Evolutionary conservation across 2,329 filamentous ascomycete genomes (phyloP).

Genomic region (Epichloe aotearoae): DNA sequence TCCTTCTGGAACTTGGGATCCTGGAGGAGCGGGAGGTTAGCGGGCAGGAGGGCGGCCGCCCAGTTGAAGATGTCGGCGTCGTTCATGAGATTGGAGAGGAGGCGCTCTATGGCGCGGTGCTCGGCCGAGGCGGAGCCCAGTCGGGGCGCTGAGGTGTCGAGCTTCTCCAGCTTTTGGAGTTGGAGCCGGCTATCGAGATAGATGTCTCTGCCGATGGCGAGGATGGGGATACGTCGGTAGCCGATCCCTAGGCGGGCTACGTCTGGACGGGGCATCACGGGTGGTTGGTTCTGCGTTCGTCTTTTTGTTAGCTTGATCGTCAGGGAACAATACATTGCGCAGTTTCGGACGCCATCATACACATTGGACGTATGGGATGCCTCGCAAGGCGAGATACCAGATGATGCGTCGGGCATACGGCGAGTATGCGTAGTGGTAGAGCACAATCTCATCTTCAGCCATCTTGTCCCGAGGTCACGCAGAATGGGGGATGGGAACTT

Average conservation of each 20-base stretch:
- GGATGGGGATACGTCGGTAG: slow-evolving; percentile 57
- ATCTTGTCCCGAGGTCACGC: slow-evolving; percentile 5
- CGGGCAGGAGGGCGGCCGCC: slow-evolving; percentile 42
- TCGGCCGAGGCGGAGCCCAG: slow-evolving; percentile 25
- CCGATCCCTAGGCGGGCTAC: slow-evolving; percentile 45
- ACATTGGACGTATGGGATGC: slow-evolving; percentile 54
- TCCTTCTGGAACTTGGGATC: slow-evolving; percentile 50
- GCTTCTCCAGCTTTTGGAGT: slow-evolving; percentile 46
- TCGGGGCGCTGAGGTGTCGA: slow-evolving; percentile 31
- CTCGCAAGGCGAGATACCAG: slow-evolving; percentile 56
- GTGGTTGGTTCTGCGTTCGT: slow-evolving; percentile 44
- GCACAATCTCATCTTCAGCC: slow-evolving; percentile 27
- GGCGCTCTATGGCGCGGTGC: slow-evolving; percentile 33
- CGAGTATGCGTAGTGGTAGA: slow-evolving; percentile 55
- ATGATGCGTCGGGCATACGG: slow-evolving; percentile 49
- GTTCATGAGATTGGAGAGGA: slow-evolving; percentile 42
- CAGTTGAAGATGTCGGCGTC: slow-evolving; percentile 44
- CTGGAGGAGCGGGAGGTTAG: slow-evolving; percentile 36
- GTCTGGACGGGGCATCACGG: slow-evolving; percentile 52
- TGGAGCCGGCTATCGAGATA: slow-evolving; percentile 61
- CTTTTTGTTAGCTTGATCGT: too few species aligned
- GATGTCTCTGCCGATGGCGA: slow-evolving; percentile 52
- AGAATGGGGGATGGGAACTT: neutral
- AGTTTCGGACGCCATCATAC: slow-evolving; percentile 22
- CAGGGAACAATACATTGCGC: too few species aligned